These are phyloP conservation scores for Cyclotella kingstonii DNA, from an alignment of 108 stramenopile genomes.

Conservation along the genomic window DNA sequence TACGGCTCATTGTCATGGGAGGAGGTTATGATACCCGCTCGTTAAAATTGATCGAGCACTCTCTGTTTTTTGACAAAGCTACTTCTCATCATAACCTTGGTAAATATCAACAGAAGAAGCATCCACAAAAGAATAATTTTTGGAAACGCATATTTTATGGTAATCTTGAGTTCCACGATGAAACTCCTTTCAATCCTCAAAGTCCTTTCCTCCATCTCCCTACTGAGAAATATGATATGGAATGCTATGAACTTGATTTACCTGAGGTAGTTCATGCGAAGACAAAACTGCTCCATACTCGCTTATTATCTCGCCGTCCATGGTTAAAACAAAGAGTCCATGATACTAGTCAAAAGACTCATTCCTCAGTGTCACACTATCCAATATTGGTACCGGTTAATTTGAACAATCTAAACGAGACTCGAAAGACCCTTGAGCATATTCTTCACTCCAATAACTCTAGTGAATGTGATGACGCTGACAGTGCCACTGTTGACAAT, in stretches of 20 bases:
- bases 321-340: constrained; percentile 10
- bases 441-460: background rate
- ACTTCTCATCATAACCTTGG: background rate
- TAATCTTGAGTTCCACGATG: too few relatives aligned
- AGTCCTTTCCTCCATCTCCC: constrained; percentile 19
- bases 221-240: constrained; percentile 16
- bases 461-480: background rate
- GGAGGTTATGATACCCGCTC: constrained; percentile 74
- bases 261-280: constrained; percentile 62
- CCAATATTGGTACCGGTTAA: constrained; percentile 49
- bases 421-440: constrained; percentile 38
- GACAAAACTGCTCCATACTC: constrained; percentile 43
- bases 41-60: constrained; percentile 47
- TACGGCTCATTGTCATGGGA: constrained; percentile 65
- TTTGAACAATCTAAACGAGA: constrained; percentile 60
- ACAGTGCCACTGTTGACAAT: constrained; percentile 37
- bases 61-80: constrained; percentile 28
- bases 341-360: too few relatives aligned
- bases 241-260: constrained; percentile 64
- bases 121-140: too few relatives aligned
- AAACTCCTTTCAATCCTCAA: too few relatives aligned
- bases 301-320: constrained; percentile 53
- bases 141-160: too few relatives aligned
- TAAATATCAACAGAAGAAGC: background rate
- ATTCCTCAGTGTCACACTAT: too few relatives aligned